Base-by-base conservation (phyloP, 179 eudicot species). In the Silene noctiflora region DNA sequence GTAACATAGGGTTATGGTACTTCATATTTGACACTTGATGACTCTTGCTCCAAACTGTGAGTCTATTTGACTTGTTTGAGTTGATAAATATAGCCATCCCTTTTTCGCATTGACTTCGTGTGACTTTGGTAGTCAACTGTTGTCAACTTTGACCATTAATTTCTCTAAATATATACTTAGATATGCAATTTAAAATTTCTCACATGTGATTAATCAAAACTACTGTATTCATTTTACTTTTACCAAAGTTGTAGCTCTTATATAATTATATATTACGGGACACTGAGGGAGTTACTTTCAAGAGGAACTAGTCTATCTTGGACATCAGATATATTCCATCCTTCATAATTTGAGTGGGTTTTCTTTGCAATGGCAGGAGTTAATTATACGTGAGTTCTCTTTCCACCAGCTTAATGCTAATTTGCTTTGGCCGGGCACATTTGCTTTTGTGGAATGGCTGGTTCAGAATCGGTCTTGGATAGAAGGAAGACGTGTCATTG, bases 391-490 rank as follows among this genome's bases (percentile, higher is more conserved):
- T 46, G 98, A 94, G 82, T 94, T 94, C 84, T 80, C 94, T 65
- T 94, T 94, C 81, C 98, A 94, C 74, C 89, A 94, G 86, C 84
- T 92, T 81, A 94, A 94, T 85, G 98, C 97, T 76, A 94, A 92
- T 86, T 81, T 92, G 77, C 91, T 94, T 17, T 94, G 98, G 98
- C 98, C 98, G 24, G 98, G 98, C 74, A 86, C 97, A 59, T 92
- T 94, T 88, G 87, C 97, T 79, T 92, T 92, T 83, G 91, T 88
- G 62, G 96, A 92, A 64, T 94, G 98, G 97, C 75, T 94, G 80
- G 86, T 86, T 80, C 87, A 94, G 78, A 89, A 92, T 73, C 84
- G 71, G 64, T 84, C 90, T 24, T 86, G 80, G 91, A 75, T 94
- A 51, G 86, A 88, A 83, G 96, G 98, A 74, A 85, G 91, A 39